A percentile compares a stretch with the other conserved stretches of the same genome.
Evolutionary conservation across 2,329 filamentous ascomycete species (phyloP).

Genomic region (Cadophora sp.): DNA sequence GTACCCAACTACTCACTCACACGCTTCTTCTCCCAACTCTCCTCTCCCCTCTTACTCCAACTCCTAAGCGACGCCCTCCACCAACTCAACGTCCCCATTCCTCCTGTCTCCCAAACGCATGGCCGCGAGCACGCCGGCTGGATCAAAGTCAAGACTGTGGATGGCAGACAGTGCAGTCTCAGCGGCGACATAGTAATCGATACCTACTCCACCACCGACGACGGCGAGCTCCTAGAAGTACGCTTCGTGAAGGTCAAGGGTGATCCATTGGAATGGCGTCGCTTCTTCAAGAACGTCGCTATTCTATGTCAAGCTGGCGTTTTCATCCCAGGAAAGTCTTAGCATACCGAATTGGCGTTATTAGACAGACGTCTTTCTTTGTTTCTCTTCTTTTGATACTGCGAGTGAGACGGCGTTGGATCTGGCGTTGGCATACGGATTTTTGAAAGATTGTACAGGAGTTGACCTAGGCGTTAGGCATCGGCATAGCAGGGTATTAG

Average conservation of each 20-base stretch:
- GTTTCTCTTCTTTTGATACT: background rate
- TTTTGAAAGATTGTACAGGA: background rate
- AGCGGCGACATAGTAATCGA: slow-evolving; percentile 80
- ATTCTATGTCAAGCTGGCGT: slow-evolving; percentile 87
- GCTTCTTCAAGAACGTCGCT: slow-evolving; percentile 96
- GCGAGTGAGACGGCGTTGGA: slow-evolving; percentile 1
- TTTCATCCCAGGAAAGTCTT: slow-evolving; percentile 56
- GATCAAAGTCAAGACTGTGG: slow-evolving; percentile 77
- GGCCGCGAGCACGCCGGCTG: slow-evolving; percentile 63
- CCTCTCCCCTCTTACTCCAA: slow-evolving; percentile 76
- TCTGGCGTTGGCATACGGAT: slow-evolving; percentile 10
- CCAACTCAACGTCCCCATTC: slow-evolving; percentile 79
- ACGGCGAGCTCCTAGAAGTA: slow-evolving; percentile 76
- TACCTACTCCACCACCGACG: slow-evolving; percentile 61
- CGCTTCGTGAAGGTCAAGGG: slow-evolving; percentile 94
- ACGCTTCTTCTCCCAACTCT: slow-evolving; percentile 87
- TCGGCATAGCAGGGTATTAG: background rate
- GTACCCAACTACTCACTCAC: slow-evolving; percentile 87
- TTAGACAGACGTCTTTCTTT: background rate
- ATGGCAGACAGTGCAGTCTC: slow-evolving; percentile 74
- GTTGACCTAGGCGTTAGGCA: background rate
- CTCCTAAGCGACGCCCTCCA: slow-evolving; percentile 83
- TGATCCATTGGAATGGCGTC: slow-evolving; percentile 93
- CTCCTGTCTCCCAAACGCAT: slow-evolving; percentile 52
- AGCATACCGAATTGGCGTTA: slow-evolving; percentile 20